Evolutionary conservation across 768 basidiomycete genomes (phyloP).

Genomic region (Grammothele lineata): DNA sequence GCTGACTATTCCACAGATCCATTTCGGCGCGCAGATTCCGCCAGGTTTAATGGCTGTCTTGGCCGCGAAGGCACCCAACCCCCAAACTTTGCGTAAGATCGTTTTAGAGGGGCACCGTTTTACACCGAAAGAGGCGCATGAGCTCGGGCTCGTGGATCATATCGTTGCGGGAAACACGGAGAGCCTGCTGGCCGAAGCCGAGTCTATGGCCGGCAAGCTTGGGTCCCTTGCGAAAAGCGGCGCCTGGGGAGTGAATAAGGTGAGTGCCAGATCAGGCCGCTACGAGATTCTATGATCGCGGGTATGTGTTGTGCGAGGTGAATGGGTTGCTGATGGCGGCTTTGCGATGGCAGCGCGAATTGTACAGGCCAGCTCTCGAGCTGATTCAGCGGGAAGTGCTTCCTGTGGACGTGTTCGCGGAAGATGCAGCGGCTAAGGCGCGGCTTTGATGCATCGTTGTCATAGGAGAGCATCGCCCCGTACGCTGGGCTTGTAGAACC

Average conservation of each 20-base stretch:
- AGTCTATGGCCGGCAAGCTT: slow-evolving; percentile 53
- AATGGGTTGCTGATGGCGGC: no score
- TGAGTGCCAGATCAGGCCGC: slow-evolving; percentile 18
- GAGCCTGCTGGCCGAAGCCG: slow-evolving; percentile 57
- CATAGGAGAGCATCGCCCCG: no score
- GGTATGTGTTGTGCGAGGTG: no score
- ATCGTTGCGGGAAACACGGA: slow-evolving; percentile 58
- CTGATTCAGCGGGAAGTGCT: slow-evolving; percentile 33
- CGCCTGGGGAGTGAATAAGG: slow-evolving; percentile 75
- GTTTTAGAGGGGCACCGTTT: slow-evolving; percentile 79
- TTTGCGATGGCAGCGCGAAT: slow-evolving; percentile 35
- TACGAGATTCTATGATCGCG: no score
- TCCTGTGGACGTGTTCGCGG: slow-evolving; percentile 31
- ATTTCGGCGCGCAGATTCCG: slow-evolving; percentile 82
- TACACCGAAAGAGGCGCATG: slow-evolving; percentile 64
- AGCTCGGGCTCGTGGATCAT: slow-evolving; percentile 66
- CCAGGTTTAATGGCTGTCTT: slow-evolving; percentile 63
- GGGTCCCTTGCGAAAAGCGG: slow-evolving; percentile 49
- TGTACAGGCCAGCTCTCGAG: slow-evolving; percentile 54
- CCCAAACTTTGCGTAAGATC: slow-evolving; percentile 60
- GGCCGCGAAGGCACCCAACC: slow-evolving; percentile 59
- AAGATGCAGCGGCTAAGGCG: slow-evolving; percentile 48
- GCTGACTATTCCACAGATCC: slow-evolving; percentile 40
- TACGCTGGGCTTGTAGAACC: no score
- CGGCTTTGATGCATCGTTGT: slow-evolving; percentile 29